These are phyloP conservation scores for Alternaria triticimaculans DNA, from an alignment of 2,329 filamentous ascomycete species.

Conservation along the genomic window DNA sequence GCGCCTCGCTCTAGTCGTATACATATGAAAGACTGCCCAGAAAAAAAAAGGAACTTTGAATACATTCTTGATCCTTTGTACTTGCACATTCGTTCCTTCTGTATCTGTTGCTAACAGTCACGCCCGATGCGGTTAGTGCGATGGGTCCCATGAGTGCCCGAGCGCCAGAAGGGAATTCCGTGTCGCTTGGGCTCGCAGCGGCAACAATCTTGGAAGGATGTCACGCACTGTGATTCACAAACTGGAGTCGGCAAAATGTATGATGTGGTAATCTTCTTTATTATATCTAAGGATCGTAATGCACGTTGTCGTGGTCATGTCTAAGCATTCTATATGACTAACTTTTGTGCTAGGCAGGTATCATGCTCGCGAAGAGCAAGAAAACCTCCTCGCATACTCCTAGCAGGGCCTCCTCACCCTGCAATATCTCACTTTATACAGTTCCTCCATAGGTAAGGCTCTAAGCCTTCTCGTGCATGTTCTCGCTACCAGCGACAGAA, in stretches of 20 bases:
- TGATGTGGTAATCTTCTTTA: neutral
- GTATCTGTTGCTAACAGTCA: neutral
- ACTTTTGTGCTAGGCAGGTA: neutral
- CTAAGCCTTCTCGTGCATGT: slow-evolving; percentile 8
- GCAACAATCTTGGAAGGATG: neutral
- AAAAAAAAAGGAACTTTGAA: neutral
- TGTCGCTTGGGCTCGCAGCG: neutral
- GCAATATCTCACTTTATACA: neutral
- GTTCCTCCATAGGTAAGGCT: neutral
- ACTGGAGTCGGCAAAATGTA: neutral
- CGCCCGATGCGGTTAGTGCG: neutral
- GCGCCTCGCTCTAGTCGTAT: neutral
- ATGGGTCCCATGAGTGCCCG: neutral
- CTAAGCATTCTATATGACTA: slow-evolving; percentile 1
- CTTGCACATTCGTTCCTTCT: neutral
- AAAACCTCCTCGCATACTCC: neutral
- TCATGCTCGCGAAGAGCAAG: neutral
- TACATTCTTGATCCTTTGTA: neutral
- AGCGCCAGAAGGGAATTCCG: neutral
- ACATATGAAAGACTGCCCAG: neutral
- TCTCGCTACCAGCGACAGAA: neutral
- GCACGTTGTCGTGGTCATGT: neutral
- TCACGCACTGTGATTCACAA: neutral
- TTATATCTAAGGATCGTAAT: neutral
- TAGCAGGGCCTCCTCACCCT: neutral